A percentile compares a stretch with the other conserved stretches of the same genome.
These are phyloP conservation scores for Tagetes erecta DNA, from an alignment of 129 eudicot species.

Conservation along the genomic window DNA sequence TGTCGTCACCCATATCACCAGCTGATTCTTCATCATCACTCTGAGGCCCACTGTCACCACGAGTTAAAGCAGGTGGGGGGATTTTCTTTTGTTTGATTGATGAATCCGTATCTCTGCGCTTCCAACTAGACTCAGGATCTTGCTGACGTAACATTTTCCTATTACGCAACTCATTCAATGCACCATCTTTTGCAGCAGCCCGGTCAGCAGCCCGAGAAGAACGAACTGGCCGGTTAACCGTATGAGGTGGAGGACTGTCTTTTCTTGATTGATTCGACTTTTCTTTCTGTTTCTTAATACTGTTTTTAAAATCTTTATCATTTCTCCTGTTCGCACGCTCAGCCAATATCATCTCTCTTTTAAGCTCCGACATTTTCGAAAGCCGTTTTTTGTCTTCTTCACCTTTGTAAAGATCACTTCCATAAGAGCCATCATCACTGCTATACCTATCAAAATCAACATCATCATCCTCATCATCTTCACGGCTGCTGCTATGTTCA, in stretches of 20 bases:
- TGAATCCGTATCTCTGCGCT: conserved; percentile 48
- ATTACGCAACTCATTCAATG: conserved; percentile 53
- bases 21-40: conserved; percentile 77
- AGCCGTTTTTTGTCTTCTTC: conserved; percentile 78
- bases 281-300: conserved; percentile 55
- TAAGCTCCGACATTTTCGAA: conserved; percentile 71
- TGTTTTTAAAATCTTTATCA: conserved; percentile 64
- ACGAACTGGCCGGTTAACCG: conserved; percentile 59
- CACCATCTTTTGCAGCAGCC: conserved; percentile 58
- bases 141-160: conserved; percentile 56
- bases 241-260: conserved; percentile 56
- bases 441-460: conserved; percentile 44
- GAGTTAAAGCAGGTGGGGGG: conserved; percentile 45
- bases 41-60: conserved; percentile 56
- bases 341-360: conserved; percentile 72
- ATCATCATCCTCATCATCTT: conserved; percentile 56
- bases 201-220: conserved; percentile 72
- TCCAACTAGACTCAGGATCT: conserved; percentile 55
- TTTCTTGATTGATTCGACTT: conserved; percentile 50
- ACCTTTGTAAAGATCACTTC: conserved; percentile 81
- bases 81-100: conserved; percentile 49
- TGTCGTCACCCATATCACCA: conserved; percentile 46
- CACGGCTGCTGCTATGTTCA: conserved; percentile 67
- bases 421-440: conserved; percentile 82
- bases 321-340: conserved; percentile 65